Evolutionary conservation across 768 basidiomycete genomes (phyloP), one percentile per base, ranked within the genome.

Genomic region (Russula emetica): DNA sequence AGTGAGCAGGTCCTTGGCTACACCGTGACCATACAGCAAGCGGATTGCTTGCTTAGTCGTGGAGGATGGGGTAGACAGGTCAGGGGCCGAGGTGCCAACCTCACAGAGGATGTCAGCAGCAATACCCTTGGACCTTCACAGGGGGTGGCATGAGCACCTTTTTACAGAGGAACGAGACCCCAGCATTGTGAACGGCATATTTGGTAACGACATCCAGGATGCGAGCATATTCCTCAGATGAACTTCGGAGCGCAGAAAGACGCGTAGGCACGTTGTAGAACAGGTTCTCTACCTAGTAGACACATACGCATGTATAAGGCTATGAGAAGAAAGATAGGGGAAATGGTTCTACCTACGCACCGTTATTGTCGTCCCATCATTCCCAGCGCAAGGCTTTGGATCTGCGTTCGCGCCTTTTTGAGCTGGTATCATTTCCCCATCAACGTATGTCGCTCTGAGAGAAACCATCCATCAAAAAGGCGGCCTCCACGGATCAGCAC

Each of bases 191-290:
- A 11, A 95, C 80, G 0, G 97, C 93, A 71, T 99, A 99, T 66
- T 88, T 90, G 2, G 91, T 92, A 30, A 98, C 79, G 11, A 98
- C 91, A 66, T 96, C 92, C 2, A 98, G 79, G 49, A 98, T 94
- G 38, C 92, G 83, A 5, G 85, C 82, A 73, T 96, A 98, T 72
- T 99, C 97, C 68, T 98, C 96, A 2, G 93, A 89, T 4, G 87
- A 76, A 61, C 85, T 88, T 40, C 90, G 85, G 60, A 98, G 79
- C 1, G 94, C 90, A 3, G 91, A 85, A 26, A 95, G 82, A 52
- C 97, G 88, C 2, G 88, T 85, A 0, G 94, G 93, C 0, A 86
- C 92, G 68, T 96, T 97, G 74, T 92, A 95, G 72, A 99, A 99
- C 32, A 99, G 78, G 71, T 98, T 91, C 74, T 98, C 94, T 28